phyloP scores from a whole-genome alignment of 768 basidiomycete species.

The Amylocystis lapponica region DNA sequence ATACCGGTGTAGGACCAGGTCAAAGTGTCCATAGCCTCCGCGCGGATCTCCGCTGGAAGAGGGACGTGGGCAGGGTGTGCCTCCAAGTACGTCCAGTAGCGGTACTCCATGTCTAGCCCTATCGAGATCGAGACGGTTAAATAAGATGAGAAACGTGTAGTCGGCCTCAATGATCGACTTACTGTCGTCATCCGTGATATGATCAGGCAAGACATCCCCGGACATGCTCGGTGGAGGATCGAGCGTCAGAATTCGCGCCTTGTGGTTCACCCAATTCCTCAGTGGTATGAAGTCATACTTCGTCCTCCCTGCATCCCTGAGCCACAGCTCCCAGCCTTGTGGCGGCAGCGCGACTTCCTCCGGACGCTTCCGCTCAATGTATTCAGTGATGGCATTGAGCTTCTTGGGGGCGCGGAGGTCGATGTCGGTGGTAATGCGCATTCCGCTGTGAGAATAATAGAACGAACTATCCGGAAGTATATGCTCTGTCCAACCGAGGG shows the following conservation, averaged over 20 bases:
- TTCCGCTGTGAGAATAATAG: conserved; percentile 65
- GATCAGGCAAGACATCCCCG: conserved; percentile 14
- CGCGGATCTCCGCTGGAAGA: conserved; percentile 48
- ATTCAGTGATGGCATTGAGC: conserved; percentile 45
- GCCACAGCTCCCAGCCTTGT: conserved; percentile 56
- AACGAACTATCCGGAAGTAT: conserved; percentile 65
- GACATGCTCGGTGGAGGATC: conserved; percentile 33
- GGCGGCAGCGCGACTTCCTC: conserved; percentile 26
- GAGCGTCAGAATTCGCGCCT: conserved; percentile 42
- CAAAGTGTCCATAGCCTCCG: conserved; percentile 69
- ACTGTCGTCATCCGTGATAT: conserved; percentile 36
- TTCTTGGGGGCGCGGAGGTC: conserved; percentile 50
- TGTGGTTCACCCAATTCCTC: conserved; percentile 65
- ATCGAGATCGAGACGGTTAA: too few relatives aligned
- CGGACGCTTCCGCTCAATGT: conserved; percentile 31
- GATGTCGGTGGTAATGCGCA: conserved; percentile 63
- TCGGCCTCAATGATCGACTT: conserved; percentile 13
- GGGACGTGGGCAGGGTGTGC: conserved; percentile 67
- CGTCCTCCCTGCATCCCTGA: conserved; percentile 37
- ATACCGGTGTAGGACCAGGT: conserved; percentile 78
- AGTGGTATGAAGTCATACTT: conserved; percentile 32
- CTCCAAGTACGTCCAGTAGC: conserved; percentile 81
- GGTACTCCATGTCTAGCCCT: conserved; percentile 73
- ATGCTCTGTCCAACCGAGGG: conserved; percentile 72
- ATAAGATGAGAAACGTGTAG: too few relatives aligned